These are phyloP conservation scores for Microbotryum saponariae DNA, from an alignment of 1,284 basidiomycete genomes.

Conservation along the genomic window DNA sequence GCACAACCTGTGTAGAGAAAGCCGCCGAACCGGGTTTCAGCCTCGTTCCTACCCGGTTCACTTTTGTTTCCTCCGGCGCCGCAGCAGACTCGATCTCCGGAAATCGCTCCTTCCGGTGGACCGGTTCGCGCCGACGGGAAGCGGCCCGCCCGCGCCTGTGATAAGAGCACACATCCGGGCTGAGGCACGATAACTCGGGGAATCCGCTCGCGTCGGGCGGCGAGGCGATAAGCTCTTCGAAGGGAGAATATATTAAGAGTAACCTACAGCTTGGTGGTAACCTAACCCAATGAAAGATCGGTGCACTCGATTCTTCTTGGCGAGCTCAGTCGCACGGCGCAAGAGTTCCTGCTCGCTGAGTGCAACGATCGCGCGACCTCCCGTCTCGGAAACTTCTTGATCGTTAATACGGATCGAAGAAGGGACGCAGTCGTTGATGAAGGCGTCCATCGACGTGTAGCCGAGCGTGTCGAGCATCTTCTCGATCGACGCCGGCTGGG, in stretches of 20 bases:
- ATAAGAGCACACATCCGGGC: background rate
- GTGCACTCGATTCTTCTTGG: conserved; percentile 66
- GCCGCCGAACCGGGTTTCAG: too few species aligned
- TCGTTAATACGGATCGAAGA: conserved; percentile 63
- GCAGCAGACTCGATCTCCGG: background rate
- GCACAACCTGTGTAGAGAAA: conserved; percentile 54
- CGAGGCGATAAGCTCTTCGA: background rate
- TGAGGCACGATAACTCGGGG: background rate
- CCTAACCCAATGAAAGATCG: conserved; percentile 98
- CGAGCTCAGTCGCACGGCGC: conserved; percentile 66
- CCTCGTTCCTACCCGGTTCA: too few species aligned
- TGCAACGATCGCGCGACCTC: conserved; percentile 51
- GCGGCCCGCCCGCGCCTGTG: background rate
- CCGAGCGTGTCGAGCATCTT: conserved; percentile 74
- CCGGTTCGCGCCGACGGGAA: background rate
- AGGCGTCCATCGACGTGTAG: conserved; percentile 76
- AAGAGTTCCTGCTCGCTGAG: conserved; percentile 82
- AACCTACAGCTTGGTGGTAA: conserved; percentile 66
- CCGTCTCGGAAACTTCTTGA: conserved; percentile 55
- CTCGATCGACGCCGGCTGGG: conserved; percentile 63
- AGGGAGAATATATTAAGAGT: too few species aligned
- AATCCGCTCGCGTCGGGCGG: background rate
- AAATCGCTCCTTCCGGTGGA: background rate
- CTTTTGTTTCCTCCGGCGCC: too few species aligned
- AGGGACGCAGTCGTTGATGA: conserved; percentile 73